Conservation (phyloP, 1,284 basidiomycete genomes). For the Phellinidium pouzarii region DNA sequence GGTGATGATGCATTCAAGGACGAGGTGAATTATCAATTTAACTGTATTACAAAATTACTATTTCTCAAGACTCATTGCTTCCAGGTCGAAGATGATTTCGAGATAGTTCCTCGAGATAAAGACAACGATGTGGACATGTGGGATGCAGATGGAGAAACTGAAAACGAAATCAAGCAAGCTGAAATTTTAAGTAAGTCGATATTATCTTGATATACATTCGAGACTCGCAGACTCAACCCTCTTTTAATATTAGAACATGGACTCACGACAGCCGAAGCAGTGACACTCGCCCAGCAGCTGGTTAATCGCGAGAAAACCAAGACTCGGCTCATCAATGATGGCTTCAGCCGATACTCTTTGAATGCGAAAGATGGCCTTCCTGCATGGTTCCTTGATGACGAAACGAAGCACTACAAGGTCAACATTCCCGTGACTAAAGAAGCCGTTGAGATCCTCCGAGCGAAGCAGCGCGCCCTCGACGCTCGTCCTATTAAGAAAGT, state of each 20-base stretch:
- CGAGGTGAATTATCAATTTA: constrained; percentile 20
- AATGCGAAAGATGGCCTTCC: constrained; percentile 91
- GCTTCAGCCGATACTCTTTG: constrained; percentile 91
- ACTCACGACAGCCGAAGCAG: constrained; percentile 85
- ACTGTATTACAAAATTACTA: background rate
- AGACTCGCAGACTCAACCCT: no score
- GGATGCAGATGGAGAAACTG: constrained; percentile 76
- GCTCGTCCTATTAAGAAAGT: constrained; percentile 99
- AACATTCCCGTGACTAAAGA: constrained; percentile 98
- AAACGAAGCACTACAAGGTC: constrained; percentile 86
- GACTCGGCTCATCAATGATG: constrained; percentile 87
- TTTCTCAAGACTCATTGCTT: constrained; percentile 1
- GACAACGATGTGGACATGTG: constrained; percentile 67
- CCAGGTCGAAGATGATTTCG: constrained; percentile 53
- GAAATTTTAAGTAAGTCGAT: constrained; percentile 61
- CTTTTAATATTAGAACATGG: constrained; percentile 60
- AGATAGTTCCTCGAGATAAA: constrained; percentile 62
- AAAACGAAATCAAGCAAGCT: constrained; percentile 67
- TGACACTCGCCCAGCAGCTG: constrained; percentile 87
- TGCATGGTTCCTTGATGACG: constrained; percentile 97
- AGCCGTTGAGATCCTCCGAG: constrained; percentile 80
- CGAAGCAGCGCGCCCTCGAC: constrained; percentile 89
- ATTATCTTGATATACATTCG: constrained; percentile 14
- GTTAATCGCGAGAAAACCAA: constrained; percentile 91
- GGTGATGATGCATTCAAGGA: constrained; percentile 25